These are phyloP conservation scores for Pseudogymnoascus sp. DNA, from an alignment of 2,329 filamentous ascomycete genomes.

Conservation along the genomic window DNA sequence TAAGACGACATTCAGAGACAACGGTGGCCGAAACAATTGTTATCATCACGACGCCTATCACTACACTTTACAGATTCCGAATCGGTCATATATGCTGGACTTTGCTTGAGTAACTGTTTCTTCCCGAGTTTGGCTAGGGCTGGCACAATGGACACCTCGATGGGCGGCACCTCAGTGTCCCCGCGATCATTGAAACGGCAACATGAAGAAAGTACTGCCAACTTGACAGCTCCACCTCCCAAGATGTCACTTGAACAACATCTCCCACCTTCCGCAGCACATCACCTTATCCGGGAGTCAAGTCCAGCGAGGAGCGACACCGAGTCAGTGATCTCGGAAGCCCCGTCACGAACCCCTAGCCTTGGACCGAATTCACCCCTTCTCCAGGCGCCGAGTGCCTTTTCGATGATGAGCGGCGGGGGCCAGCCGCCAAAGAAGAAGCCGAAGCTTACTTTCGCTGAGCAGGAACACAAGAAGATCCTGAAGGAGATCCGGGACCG, in stretches of 20 bases:
- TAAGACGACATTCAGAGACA: background rate
- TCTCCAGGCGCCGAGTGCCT: background rate
- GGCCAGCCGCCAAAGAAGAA: conserved; percentile 1
- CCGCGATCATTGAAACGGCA: background rate
- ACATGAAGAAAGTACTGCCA: background rate
- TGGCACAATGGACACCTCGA: background rate
- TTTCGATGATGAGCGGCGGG: background rate
- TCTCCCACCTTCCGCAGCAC: background rate
- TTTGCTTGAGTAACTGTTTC: background rate
- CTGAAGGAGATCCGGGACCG: conserved; percentile 17
- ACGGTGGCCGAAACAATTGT: background rate
- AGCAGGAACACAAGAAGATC: conserved; percentile 27
- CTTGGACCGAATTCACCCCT: background rate
- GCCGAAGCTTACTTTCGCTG: conserved; percentile 5
- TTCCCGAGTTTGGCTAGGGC: background rate
- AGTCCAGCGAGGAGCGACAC: background rate
- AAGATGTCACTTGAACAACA: background rate
- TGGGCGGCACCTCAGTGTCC: background rate
- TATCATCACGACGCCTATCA: background rate
- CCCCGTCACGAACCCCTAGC: background rate
- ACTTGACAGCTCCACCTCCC: background rate
- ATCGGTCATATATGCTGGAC: background rate
- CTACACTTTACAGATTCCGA: background rate
- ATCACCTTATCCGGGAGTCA: background rate
- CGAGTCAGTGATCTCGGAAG: background rate